phyloP scores from a whole-genome alignment of 2,329 filamentous ascomycete species.

The Aspergillus nomiae region DNA sequence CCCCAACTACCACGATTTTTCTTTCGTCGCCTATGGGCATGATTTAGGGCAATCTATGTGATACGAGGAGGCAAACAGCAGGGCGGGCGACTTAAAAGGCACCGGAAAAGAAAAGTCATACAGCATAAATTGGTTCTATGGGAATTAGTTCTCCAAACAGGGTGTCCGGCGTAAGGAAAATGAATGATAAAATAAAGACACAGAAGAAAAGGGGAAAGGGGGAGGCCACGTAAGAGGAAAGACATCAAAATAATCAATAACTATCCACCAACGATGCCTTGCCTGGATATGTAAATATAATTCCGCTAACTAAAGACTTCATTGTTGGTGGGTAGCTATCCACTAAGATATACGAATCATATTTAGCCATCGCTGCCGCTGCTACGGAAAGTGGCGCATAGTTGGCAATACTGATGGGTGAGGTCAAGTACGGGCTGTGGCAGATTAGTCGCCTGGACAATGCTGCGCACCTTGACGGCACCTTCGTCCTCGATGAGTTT shows the following conservation, averaged over 20 bases:
- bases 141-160: neutral
- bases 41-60: neutral
- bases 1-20: neutral
- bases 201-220: slow-evolving; percentile 13
- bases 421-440: slow-evolving; percentile 91
- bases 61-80: neutral
- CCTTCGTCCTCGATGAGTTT: slow-evolving; percentile 97
- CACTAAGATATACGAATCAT: neutral
- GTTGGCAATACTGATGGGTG: slow-evolving; percentile 91
- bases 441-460: slow-evolving; percentile 92
- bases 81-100: neutral
- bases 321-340: neutral
- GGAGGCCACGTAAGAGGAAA: neutral
- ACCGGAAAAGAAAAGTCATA: neutral
- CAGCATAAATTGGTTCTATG: slow-evolving; percentile 3
- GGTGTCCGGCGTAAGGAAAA: neutral
- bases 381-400: slow-evolving; percentile 94
- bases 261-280: neutral
- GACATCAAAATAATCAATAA: neutral
- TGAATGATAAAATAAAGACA: slow-evolving; percentile 11
- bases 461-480: slow-evolving; percentile 93
- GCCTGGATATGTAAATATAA: slow-evolving; percentile 2
- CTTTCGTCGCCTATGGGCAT: neutral
- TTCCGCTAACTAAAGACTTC: neutral
- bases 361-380: slow-evolving; percentile 80